phyloP scores from a whole-genome alignment of 2,329 filamentous ascomycete species.

The Hirsutella minnesotensis region DNA sequence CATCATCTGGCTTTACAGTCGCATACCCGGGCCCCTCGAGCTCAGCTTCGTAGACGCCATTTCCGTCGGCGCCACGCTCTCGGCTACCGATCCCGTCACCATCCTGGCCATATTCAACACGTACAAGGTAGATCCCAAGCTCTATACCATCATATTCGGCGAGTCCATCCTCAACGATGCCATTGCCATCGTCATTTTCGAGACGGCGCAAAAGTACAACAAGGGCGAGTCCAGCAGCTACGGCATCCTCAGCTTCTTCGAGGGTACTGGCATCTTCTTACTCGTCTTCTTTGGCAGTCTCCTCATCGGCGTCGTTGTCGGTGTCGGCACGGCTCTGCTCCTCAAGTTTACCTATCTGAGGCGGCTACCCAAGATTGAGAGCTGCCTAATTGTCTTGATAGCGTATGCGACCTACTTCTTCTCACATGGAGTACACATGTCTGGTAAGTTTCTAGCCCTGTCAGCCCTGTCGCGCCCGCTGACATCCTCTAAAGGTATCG shows the following conservation, averaged over 20 bases:
- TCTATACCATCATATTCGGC: slow-evolving; percentile 97
- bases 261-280: slow-evolving; percentile 89
- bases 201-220: slow-evolving; percentile 89
- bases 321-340: slow-evolving; percentile 73
- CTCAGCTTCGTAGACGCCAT: slow-evolving; percentile 94
- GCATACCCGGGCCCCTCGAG: slow-evolving; percentile 69
- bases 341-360: slow-evolving; percentile 93
- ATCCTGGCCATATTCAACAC: slow-evolving; percentile 98
- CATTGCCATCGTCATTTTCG: slow-evolving; percentile 95
- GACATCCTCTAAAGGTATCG: slow-evolving; percentile 56
- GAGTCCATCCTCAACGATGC: slow-evolving; percentile 98
- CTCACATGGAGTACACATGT: slow-evolving; percentile 90
- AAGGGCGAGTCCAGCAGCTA: slow-evolving; percentile 60
- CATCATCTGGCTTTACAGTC: slow-evolving; percentile 80
- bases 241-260: slow-evolving; percentile 72
- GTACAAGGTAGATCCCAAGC: slow-evolving; percentile 97
- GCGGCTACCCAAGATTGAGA: slow-evolving; percentile 91
- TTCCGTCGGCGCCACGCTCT: slow-evolving; percentile 89
- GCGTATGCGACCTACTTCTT: slow-evolving; percentile 97
- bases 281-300: slow-evolving; percentile 92
- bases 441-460: slow-evolving; percentile 47
- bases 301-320: slow-evolving; percentile 77
- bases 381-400: slow-evolving; percentile 84
- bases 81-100: slow-evolving; percentile 92
- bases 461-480: background rate